Base-by-base conservation (phyloP, 1,284 basidiomycete species). In the Baeospora myosura region DNA sequence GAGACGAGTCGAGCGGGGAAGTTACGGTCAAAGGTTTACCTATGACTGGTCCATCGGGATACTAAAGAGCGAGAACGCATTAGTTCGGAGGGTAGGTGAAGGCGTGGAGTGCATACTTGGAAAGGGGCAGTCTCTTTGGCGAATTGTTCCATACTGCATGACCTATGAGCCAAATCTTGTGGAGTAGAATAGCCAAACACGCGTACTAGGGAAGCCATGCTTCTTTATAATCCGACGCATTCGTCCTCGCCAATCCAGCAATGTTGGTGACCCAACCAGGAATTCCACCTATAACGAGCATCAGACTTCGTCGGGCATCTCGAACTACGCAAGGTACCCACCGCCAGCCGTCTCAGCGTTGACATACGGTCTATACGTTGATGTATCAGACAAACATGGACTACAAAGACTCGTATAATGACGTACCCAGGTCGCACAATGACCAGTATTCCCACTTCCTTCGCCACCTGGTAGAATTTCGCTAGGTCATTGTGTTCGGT, bases 31-130 rank as follows among this genome's bases (percentile, higher is more conserved):
- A 23, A 36, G 6, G 22, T 32, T 39, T 40, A 59, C 59, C 60
- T 44, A 74, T 70, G 37, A 72, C 61, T 4, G 69, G 67, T 0
- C 70, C 70, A 46, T 67, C 60, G 41, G 65, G 65, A 40, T 67
- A 68, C 57, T 65, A 47, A 17, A 34, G 23, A 3, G 18, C 5
- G 31, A 8, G 7, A 18, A 8, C 12, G 16, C 20, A 11, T 8
- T 11, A 18, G 32, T 8, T 28, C 70, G 41, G 81, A n/a, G n/a
- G n/a, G 26, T 8, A 28, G 26, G n/a, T 8, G 8, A 28, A n/a
- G 26, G 38, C 72, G 73, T 43, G 65, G 54, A 17, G 59, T 65
- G 30, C 32, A 8, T 33, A 81, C 64, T 51, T 81, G 78, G 48
- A 75, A 68, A 1, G 65, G 64, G 3, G 54, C 60, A 1, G 71